Conservation (phyloP, 2,329 filamentous ascomycete genomes). For the Triangularia verruculosa region DNA sequence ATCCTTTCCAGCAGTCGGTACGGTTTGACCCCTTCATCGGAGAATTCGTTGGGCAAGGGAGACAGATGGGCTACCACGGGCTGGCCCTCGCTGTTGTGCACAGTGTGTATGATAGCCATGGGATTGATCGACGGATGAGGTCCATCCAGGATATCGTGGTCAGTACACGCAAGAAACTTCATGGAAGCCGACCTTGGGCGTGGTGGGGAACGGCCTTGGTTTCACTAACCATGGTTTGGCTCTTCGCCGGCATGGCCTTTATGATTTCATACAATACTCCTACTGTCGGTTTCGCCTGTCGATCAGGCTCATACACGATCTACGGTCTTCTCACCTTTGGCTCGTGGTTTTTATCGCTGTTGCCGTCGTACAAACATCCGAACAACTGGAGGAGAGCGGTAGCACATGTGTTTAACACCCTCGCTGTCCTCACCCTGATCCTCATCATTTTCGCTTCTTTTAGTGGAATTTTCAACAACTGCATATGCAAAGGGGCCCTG, state of each 20-base stretch:
- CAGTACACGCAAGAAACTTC: neutral
- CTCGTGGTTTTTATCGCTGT: slow-evolving; percentile 36
- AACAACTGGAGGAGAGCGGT: neutral
- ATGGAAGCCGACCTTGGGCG: neutral
- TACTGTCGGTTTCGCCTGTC: slow-evolving; percentile 43
- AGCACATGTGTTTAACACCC: slow-evolving; percentile 38
- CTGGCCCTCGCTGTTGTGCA: slow-evolving; percentile 41
- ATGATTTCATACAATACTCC: slow-evolving; percentile 34
- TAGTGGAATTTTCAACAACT: slow-evolving; percentile 40
- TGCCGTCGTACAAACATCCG: neutral
- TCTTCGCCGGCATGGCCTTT: slow-evolving; percentile 18
- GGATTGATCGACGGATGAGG: neutral
- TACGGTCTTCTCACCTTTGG: slow-evolving; percentile 35
- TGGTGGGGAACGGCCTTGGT: slow-evolving; percentile 14
- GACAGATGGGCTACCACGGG: slow-evolving; percentile 39
- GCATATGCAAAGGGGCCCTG: slow-evolving; percentile 38
- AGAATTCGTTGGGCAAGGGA: slow-evolving; percentile 39
- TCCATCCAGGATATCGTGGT: neutral
- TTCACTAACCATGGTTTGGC: slow-evolving; percentile 11
- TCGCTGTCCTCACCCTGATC: slow-evolving; percentile 16
- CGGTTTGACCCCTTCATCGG: neutral
- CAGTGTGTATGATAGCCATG: slow-evolving; percentile 1
- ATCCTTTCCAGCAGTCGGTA: neutral
- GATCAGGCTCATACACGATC: slow-evolving; percentile 43
- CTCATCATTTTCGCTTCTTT: slow-evolving; percentile 16